Evolutionary conservation across 768 basidiomycete genomes (phyloP).

Genomic region (Terana coerulea): DNA sequence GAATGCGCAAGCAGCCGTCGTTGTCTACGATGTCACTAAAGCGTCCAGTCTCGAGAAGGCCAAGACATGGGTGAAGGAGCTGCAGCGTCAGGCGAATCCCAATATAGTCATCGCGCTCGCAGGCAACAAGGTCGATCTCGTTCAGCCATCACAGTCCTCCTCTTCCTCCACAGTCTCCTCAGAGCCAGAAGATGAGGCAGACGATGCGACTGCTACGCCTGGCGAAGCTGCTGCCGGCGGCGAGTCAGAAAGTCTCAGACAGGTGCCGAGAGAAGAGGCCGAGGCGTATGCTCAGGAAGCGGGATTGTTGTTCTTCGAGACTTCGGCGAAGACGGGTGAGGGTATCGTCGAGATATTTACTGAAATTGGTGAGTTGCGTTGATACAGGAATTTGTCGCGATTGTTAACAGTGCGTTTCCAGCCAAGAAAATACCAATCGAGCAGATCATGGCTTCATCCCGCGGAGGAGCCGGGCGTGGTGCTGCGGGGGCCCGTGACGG

Average conservation of each 20-base stretch:
- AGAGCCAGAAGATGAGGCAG: constrained; percentile 85
- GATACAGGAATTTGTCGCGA: neutral
- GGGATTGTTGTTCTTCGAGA: constrained; percentile 95
- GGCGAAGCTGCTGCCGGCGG: constrained; percentile 55
- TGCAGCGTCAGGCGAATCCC: constrained; percentile 97
- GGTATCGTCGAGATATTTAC: constrained; percentile 97
- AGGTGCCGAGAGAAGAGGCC: constrained; percentile 93
- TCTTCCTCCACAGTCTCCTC: constrained; percentile 45
- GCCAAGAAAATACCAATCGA: constrained; percentile 92
- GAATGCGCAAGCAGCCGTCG: constrained; percentile 96
- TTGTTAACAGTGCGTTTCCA: constrained; percentile 26
- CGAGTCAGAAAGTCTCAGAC: constrained; percentile 73
- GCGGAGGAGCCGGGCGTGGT: constrained; percentile 62
- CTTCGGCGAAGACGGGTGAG: constrained; percentile 94
- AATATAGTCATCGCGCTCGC: constrained; percentile 99
- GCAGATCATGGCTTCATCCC: constrained; percentile 83
- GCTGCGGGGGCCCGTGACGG: constrained; percentile 49
- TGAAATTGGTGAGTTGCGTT: constrained; percentile 75
- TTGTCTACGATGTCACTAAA: constrained; percentile 98
- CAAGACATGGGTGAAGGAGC: constrained; percentile 99
- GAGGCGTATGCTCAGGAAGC: constrained; percentile 95
- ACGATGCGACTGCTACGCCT: constrained; percentile 88
- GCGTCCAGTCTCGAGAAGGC: constrained; percentile 95
- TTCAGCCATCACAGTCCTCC: constrained; percentile 58
- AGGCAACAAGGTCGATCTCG: constrained; percentile 95